Conservation (phyloP, 768 basidiomycete genomes). For the Trametopsis cervina region DNA sequence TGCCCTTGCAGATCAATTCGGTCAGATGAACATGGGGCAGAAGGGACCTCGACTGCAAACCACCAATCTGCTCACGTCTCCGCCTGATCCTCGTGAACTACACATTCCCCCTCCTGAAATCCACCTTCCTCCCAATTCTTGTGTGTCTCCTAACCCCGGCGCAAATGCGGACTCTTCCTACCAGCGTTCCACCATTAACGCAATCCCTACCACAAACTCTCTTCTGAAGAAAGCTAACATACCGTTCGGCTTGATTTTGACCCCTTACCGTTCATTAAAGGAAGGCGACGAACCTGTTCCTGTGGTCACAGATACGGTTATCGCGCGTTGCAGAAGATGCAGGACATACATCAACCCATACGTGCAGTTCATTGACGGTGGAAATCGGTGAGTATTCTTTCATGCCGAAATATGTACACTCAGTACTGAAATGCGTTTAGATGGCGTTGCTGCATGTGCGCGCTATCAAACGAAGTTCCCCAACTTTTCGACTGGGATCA, state of each 20-base stretch:
- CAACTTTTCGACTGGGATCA: constrained; percentile 99
- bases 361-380: constrained; percentile 96
- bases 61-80: constrained; percentile 86
- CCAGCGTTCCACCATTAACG: constrained; percentile 85
- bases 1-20: constrained; percentile 76
- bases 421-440: too few species aligned
- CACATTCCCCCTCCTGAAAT: constrained; percentile 82
- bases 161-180: constrained; percentile 89
- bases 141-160: constrained; percentile 65
- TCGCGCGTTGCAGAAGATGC: constrained; percentile 93
- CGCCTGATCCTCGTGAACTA: constrained; percentile 86
- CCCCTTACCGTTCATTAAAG: constrained; percentile 83
- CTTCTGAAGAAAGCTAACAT: constrained; percentile 86
- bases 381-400: constrained; percentile 59
- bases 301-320: constrained; percentile 89
- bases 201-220: constrained; percentile 86
- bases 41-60: constrained; percentile 77
- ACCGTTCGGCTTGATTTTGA: constrained; percentile 82
- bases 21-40: constrained; percentile 82
- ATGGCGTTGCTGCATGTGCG: constrained; percentile 99
- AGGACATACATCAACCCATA: constrained; percentile 97
- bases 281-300: constrained; percentile 82
- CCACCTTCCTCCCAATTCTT: constrained; percentile 78
- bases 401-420: neutral
- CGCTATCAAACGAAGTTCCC: constrained; percentile 96